Percentiles rank a stretch among this genome's conserved stretches.
Evolutionary conservation across 2,329 filamentous ascomycete species (phyloP).

Genomic region (Meredithiella fracta): DNA sequence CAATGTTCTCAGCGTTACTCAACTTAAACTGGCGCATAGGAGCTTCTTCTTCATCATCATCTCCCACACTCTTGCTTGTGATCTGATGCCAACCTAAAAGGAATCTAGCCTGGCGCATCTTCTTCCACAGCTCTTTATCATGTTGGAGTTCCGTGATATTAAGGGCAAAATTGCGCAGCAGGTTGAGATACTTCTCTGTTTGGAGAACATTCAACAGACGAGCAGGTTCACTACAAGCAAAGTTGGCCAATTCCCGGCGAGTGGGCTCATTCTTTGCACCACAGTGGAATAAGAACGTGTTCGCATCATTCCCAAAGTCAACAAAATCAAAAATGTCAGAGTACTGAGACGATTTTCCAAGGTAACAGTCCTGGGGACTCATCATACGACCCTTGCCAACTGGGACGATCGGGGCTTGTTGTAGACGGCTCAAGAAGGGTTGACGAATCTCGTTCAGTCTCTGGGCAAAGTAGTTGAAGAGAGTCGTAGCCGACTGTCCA

Average conservation of each 20-base stretch:
- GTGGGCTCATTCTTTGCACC: slow-evolving; percentile 87
- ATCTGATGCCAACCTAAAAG: slow-evolving; percentile 56
- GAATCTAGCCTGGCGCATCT: slow-evolving; percentile 60
- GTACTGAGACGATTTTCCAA: slow-evolving; percentile 55
- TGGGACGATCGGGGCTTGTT: slow-evolving; percentile 55
- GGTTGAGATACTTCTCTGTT: slow-evolving; percentile 69
- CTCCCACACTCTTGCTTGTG: slow-evolving; percentile 18
- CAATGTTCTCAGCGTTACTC: slow-evolving; percentile 51
- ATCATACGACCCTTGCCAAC: slow-evolving; percentile 24
- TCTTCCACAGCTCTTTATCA: slow-evolving; percentile 61
- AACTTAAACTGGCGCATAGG: slow-evolving; percentile 66
- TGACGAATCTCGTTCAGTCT: slow-evolving; percentile 58
- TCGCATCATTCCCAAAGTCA: slow-evolving; percentile 76
- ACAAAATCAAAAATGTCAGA: slow-evolving; percentile 94
- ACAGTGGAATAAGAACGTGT: slow-evolving; percentile 72
- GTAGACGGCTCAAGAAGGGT: slow-evolving; percentile 41
- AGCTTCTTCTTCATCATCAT: slow-evolving; percentile 37
- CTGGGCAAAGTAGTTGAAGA: slow-evolving; percentile 73
- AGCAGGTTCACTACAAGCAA: slow-evolving; percentile 71
- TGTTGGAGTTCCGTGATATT: slow-evolving; percentile 52
- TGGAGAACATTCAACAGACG: slow-evolving; percentile 66
- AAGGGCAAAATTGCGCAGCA: slow-evolving; percentile 68
- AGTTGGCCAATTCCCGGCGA: slow-evolving; percentile 64
- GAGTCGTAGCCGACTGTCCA: slow-evolving; percentile 44
- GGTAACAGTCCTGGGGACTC: slow-evolving; percentile 32